Conservation (phyloP, 306 rosid species). For the Abrus pulchellus region DNA sequence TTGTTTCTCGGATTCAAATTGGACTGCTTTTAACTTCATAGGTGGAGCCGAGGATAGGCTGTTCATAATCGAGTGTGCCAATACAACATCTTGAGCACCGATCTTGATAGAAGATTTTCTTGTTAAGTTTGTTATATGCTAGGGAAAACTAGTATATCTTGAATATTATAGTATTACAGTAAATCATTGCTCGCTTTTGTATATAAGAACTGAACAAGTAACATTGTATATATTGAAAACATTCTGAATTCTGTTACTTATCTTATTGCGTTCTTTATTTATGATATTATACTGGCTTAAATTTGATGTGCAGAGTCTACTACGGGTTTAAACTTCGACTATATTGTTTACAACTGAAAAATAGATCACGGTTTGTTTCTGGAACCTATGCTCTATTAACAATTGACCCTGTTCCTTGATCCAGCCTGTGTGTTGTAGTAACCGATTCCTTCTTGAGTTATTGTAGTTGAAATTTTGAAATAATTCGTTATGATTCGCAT, state of each 20-base stretch:
- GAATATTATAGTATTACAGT: neutral
- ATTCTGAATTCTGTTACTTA: neutral
- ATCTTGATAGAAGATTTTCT: neutral
- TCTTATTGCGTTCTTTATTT: neutral
- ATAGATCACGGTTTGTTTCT: no score
- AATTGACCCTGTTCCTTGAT: no score
- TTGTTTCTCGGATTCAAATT: conserved; percentile 9
- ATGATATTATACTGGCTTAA: neutral
- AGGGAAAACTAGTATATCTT: neutral
- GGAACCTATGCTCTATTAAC: no score
- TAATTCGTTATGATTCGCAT: no score
- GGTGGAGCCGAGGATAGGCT: conserved; percentile 36
- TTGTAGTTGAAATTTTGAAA: no score
- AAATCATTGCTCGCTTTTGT: conserved; percentile 3
- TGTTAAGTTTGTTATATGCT: neutral
- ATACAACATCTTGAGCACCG: conserved; percentile 6
- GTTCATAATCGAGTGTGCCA: neutral
- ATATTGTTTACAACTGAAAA: no score
- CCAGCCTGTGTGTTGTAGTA: no score
- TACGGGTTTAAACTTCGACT: no score
- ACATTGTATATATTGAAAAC: neutral
- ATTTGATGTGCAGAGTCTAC: neutral
- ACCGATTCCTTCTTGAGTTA: no score
- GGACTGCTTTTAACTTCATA: neutral
- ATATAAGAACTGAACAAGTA: neutral